These are phyloP conservation scores for Leccinum variicolor DNA, from an alignment of 768 basidiomycete species.

Conservation along the genomic window DNA sequence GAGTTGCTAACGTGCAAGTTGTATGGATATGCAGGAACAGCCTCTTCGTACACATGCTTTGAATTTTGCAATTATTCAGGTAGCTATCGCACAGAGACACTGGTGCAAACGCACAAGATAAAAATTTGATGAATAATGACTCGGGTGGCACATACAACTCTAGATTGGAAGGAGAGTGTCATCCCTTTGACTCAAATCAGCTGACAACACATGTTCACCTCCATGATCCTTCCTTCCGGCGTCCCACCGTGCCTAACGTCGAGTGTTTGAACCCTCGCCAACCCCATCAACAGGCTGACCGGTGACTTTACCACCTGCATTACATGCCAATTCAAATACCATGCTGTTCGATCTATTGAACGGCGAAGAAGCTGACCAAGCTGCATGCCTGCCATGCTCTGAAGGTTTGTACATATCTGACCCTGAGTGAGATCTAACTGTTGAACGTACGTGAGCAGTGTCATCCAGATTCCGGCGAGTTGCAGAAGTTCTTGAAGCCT, in stretches of 20 bases:
- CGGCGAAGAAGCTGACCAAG: background rate
- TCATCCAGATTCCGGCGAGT: no score
- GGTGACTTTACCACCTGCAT: background rate
- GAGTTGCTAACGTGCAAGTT: background rate
- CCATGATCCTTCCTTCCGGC: background rate
- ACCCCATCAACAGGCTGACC: slow-evolving; percentile 4
- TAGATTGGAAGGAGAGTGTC: no score
- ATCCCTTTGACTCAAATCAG: no score
- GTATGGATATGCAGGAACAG: no score
- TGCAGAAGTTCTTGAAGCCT: background rate
- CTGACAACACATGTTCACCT: background rate
- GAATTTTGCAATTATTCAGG: no score
- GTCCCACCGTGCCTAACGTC: background rate
- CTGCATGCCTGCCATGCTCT: slow-evolving; percentile 1
- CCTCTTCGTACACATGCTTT: no score
- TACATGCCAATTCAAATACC: slow-evolving; percentile 15
- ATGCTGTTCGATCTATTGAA: background rate
- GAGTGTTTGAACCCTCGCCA: background rate
- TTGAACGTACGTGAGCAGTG: no score
- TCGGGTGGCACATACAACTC: no score
- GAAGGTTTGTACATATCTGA: background rate
- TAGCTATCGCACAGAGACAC: no score
- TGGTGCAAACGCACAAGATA: no score
- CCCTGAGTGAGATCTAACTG: background rate
- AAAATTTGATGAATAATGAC: no score